These are phyloP conservation scores for Candida schatavii DNA, from an alignment of 805 yeast genomes.

Conservation along the genomic window DNA sequence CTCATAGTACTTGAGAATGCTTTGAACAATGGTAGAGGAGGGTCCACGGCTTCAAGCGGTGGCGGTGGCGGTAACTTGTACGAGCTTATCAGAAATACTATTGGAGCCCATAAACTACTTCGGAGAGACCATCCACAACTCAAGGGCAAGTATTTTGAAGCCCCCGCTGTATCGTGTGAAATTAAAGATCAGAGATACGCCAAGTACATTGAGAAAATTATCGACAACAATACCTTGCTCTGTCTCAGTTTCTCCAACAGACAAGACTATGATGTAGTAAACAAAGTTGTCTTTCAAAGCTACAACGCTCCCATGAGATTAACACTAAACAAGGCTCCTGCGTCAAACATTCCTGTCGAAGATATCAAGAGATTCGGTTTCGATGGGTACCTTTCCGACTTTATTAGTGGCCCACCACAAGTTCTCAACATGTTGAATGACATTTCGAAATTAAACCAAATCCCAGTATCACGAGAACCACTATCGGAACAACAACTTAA, in stretches of 20 bases:
- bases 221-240: constrained; percentile 50
- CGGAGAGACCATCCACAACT: constrained; percentile 42
- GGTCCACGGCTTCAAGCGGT: too few species aligned
- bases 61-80: constrained; percentile 22
- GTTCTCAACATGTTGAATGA: constrained; percentile 74
- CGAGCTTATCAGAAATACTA: constrained; percentile 41
- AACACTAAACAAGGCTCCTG: constrained; percentile 17
- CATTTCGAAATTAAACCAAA: constrained; percentile 41
- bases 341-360: constrained; percentile 20
- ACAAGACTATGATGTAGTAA: constrained; percentile 46
- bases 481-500: constrained; percentile 41
- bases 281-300: constrained; percentile 33
- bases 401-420: constrained; percentile 65
- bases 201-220: constrained; percentile 53
- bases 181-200: constrained; percentile 51
- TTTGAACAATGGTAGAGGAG: constrained; percentile 10
- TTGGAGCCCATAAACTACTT: constrained; percentile 27
- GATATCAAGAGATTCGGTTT: constrained; percentile 57
- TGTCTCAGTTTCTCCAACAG: constrained; percentile 63
- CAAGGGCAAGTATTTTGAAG: constrained; percentile 54
- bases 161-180: constrained; percentile 67
- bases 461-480: constrained; percentile 61
- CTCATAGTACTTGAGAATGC: constrained; percentile 42
- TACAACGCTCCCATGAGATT: constrained; percentile 60
- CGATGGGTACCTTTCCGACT: constrained; percentile 75